phyloP scores from a whole-genome alignment of 2,329 filamentous ascomycete species.

The Fusarium avenaceum region DNA sequence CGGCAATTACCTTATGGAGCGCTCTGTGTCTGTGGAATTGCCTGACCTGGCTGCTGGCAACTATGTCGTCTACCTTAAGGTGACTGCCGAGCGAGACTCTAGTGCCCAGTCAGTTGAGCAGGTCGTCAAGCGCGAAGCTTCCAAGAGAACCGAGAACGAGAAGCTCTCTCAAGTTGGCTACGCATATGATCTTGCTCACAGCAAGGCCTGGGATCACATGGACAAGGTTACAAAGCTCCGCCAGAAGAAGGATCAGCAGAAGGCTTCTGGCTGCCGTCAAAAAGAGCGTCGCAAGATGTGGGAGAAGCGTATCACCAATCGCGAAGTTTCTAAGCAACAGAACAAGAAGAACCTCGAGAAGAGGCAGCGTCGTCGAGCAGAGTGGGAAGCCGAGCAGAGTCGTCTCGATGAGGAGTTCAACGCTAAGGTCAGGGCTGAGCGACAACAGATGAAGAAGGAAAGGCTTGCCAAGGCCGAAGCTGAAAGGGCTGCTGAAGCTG shows the following conservation, averaged over 20 bases:
- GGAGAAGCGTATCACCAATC: constrained; percentile 62
- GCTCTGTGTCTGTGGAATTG: constrained; percentile 71
- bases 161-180: constrained; percentile 71
- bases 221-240: constrained; percentile 64
- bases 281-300: constrained; percentile 63
- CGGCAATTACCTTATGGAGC: constrained; percentile 69
- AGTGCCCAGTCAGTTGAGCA: constrained; percentile 64
- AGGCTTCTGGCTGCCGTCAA: constrained; percentile 62
- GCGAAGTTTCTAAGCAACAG: constrained; percentile 58
- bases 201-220: constrained; percentile 67
- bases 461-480: constrained; percentile 35
- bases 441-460: constrained; percentile 37
- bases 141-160: constrained; percentile 64
- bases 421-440: constrained; percentile 44
- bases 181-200: constrained; percentile 72
- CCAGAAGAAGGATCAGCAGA: constrained; percentile 63
- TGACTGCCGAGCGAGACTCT: constrained; percentile 64
- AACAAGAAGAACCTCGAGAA: constrained; percentile 57
- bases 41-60: constrained; percentile 67
- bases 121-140: constrained; percentile 66
- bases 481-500: constrained; percentile 40
- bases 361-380: constrained; percentile 50
- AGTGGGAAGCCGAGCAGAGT: constrained; percentile 48
- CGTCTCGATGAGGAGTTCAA: constrained; percentile 49
- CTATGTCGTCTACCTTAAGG: constrained; percentile 69